Base-by-base conservation (phyloP, 768 basidiomycete species). In the Leccinum subgranulosum region DNA sequence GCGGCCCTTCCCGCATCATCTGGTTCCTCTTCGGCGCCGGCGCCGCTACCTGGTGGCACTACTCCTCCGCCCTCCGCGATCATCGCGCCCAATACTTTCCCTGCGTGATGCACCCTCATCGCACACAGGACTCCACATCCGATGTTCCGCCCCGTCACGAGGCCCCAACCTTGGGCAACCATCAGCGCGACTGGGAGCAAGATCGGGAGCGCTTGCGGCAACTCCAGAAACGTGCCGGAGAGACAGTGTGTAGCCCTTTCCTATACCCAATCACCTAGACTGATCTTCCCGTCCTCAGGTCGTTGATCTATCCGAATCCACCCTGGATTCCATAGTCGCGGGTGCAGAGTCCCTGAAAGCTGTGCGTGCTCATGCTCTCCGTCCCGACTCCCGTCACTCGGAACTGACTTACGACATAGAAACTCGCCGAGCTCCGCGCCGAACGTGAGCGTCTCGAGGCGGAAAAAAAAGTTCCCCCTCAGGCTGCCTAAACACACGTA, bases 11-110 rank as follows among this genome's bases (percentile, higher is more conserved):
- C 46, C 85, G 88, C 60, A 43, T 87, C 54, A 29, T 89, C 67
- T 90, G 88, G 88, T 87, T 90, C 76, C 9, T 79, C 63, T 19
- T 88, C 61, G 88, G 88, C 58, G 86, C 83, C 6, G 74, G 72
- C 3, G 64, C 60, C 27, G 73, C 75, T 0, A 66, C 69, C 23
- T 73, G 70, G 60, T 80, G 72, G 70, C 54, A 70, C 72, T 51
- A 77, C 76, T 41, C 73, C 72, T n/a, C 69, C 69, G 46, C 76
- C 69, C 77, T 76, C 67, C 76, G 76, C 61, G 77, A 78, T 39
- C 75, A 78, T 49, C 65, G 67, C 39, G 70, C 66, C 15, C 73
- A 75, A 23, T 63, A 65, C 60, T 66, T 66, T 23, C 69, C 65
- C 49, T 70, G 68, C 51, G 60, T 71, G 53, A 65, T 63, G 61